Evolutionary conservation across 1,139 yeast genomes (phyloP).

Genomic region (Candida tetrigidarum): DNA sequence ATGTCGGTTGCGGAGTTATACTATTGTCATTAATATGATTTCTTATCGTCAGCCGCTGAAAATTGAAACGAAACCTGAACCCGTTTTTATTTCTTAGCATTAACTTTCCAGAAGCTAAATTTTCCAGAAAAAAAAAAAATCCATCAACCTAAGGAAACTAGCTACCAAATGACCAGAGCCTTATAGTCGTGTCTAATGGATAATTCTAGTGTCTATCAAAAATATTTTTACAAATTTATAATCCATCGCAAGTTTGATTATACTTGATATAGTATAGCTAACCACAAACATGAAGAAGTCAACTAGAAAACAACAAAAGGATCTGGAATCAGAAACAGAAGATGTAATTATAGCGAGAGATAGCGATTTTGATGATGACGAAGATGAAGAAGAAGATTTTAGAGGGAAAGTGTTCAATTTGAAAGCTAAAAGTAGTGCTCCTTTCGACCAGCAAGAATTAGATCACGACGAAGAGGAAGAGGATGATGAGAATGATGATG

Average conservation of each 20-base stretch:
- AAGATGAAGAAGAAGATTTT: constrained; percentile 22
- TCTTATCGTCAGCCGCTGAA: no score
- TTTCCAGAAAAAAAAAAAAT: no score
- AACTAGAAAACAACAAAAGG: not conserved
- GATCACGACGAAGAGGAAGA: constrained; percentile 35
- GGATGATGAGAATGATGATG: not conserved
- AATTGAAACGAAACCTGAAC: no score
- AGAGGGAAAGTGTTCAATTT: constrained; percentile 26
- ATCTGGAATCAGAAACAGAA: constrained; percentile 2
- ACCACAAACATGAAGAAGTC: constrained; percentile 2
- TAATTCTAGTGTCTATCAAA: not conserved
- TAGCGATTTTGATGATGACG: constrained; percentile 16
- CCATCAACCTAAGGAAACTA: no score
- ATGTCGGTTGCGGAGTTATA: no score
- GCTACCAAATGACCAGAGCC: no score
- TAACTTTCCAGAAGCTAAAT: no score
- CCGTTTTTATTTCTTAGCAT: no score
- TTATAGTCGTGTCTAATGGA: no score
- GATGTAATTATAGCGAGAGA: constrained; percentile 4
- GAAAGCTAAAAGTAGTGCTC: constrained; percentile 5
- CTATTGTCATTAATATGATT: no score
- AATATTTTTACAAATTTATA: no score
- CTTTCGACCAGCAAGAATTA: not conserved
- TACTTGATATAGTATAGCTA: not conserved
- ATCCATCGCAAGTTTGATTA: constrained; percentile 3